Conservation (phyloP, 2,329 filamentous ascomycete species). For the Nemania abortiva region DNA sequence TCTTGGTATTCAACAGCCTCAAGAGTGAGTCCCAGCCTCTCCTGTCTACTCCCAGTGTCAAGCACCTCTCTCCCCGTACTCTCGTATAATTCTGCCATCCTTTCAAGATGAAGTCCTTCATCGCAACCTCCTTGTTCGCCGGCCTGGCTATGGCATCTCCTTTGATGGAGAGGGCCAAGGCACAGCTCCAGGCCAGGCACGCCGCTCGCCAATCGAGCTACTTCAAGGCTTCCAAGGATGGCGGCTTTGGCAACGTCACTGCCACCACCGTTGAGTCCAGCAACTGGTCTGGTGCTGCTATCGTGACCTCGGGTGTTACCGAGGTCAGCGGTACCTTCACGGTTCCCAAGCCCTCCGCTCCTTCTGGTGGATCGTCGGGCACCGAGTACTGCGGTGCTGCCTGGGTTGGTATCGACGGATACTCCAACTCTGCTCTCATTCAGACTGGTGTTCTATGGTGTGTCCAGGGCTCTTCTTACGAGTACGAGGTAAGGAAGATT, state of each 20-base stretch:
- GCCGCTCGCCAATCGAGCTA: slow-evolving; percentile 23
- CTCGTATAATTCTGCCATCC: slow-evolving; percentile 1
- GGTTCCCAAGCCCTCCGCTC: slow-evolving; percentile 23
- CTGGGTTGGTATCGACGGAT: slow-evolving; percentile 36
- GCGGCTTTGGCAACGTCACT: slow-evolving; percentile 23
- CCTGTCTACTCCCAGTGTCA: neutral
- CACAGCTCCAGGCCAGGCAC: slow-evolving; percentile 29
- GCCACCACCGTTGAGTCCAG: slow-evolving; percentile 27
- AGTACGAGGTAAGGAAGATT: slow-evolving; percentile 30
- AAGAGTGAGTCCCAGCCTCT: slow-evolving; percentile 7
- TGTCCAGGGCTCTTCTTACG: slow-evolving; percentile 29
- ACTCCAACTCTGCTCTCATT: slow-evolving; percentile 31
- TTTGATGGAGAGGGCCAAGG: slow-evolving; percentile 35
- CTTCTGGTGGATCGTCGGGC: slow-evolving; percentile 23
- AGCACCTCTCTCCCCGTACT: slow-evolving; percentile 2
- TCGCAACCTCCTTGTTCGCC: slow-evolving; percentile 23
- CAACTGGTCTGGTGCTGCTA: slow-evolving; percentile 33
- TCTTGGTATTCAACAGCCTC: slow-evolving; percentile 17
- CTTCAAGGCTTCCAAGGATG: slow-evolving; percentile 22
- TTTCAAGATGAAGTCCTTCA: slow-evolving; percentile 34
- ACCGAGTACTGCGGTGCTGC: slow-evolving; percentile 34
- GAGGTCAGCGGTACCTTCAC: slow-evolving; percentile 33
- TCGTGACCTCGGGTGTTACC: slow-evolving; percentile 36
- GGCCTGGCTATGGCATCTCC: slow-evolving; percentile 32
- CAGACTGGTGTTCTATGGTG: slow-evolving; percentile 39